Base-by-base conservation (phyloP, 495 filamentous ascomycete species). In the Lichina pygmaea region DNA sequence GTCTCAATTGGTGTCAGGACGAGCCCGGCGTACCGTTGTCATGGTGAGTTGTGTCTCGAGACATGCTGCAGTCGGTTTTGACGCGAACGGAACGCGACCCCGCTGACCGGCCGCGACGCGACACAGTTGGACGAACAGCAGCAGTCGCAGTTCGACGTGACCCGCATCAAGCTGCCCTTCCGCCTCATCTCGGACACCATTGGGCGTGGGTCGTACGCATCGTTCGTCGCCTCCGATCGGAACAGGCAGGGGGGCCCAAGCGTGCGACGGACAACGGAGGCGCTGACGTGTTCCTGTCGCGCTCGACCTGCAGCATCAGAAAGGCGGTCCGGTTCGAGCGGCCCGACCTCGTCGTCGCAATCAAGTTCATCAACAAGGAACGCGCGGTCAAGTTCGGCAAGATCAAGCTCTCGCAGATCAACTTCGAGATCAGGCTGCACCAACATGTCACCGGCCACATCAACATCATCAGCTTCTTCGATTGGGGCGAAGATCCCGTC, bases 331-430 rank as follows among this genome's bases (percentile, higher is more conserved):
- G 85, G 12, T 59, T 76, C 31, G 63, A 78, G 49, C 58, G 69
- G 13, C 40, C 37, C 4, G 12, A 36, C 17, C 83, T 84, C 4
- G 63, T 95, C 54, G 93, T 99, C 60, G 89, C 89, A 7, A 83
- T 93, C 57, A 99, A 99, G 62, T 82, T 95, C 60, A 93, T 99
- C 56, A 83, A 95, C 65, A 95, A 95, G 62, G 78, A 78, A 46
- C 89, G 93, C 58, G 89, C 91, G 45, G 65, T 81, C 48, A 75
- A 77, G 48, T 75, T 86, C 66, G 89, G 89, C 57, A 79, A 81
- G 48, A 78, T 99, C 50, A 81, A 75, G 33, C 70, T 78, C 17
- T 81, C 86, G 55, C 89, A 95, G 59, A 71, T 99, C 38, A 67
- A 70, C 48, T 74, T 91, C 63, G 89, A 99, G 60, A 75, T 86